Evolutionary conservation across 106 monocot genomes (phyloP).

Genomic region (Narthecium ossifragum): DNA sequence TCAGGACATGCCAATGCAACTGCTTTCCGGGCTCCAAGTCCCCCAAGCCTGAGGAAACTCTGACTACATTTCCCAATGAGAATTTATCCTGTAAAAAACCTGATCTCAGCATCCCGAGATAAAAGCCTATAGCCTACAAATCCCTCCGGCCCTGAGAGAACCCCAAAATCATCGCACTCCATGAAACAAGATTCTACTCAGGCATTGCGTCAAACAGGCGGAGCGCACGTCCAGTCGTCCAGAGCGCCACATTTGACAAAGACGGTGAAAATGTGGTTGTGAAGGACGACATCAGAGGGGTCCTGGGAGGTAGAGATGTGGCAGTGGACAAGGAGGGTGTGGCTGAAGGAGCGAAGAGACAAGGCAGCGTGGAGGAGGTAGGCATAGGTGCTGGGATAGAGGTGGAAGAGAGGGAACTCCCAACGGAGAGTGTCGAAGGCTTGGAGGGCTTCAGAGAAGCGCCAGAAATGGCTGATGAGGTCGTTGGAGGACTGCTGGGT

Average conservation of each 20-base stretch:
- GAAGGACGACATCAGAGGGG: slow-evolving; percentile 28
- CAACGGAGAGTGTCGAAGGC: slow-evolving; percentile 29
- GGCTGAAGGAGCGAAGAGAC: slow-evolving; percentile 22
- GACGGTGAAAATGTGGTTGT: slow-evolving; percentile 57
- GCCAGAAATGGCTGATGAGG: slow-evolving; percentile 41
- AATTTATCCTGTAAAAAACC: slow-evolving; percentile 36
- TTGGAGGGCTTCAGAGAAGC: slow-evolving; percentile 33
- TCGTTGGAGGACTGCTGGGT: slow-evolving; percentile 25
- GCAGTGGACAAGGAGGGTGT: slow-evolving; percentile 38
- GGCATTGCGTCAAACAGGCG: slow-evolving; percentile 64
- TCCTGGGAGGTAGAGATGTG: slow-evolving; percentile 25
- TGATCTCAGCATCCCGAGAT: slow-evolving; percentile 22
- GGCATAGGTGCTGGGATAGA: slow-evolving; percentile 50
- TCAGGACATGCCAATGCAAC: slow-evolving; percentile 43
- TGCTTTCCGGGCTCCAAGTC: slow-evolving; percentile 38
- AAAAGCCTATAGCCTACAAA: slow-evolving; percentile 33
- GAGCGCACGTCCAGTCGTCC: slow-evolving; percentile 42
- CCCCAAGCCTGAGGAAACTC: slow-evolving; percentile 29
- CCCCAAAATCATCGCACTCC: slow-evolving; percentile 57
- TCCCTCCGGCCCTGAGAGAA: slow-evolving; percentile 27
- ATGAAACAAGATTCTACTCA: slow-evolving; percentile 46
- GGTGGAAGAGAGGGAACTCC: neutral
- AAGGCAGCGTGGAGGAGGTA: slow-evolving; percentile 51
- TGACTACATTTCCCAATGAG: slow-evolving; percentile 36
- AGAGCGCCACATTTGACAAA: slow-evolving; percentile 55